phyloP scores from a whole-genome alignment of 2,329 filamentous ascomycete species.

The Microdochium bolleyi region DNA sequence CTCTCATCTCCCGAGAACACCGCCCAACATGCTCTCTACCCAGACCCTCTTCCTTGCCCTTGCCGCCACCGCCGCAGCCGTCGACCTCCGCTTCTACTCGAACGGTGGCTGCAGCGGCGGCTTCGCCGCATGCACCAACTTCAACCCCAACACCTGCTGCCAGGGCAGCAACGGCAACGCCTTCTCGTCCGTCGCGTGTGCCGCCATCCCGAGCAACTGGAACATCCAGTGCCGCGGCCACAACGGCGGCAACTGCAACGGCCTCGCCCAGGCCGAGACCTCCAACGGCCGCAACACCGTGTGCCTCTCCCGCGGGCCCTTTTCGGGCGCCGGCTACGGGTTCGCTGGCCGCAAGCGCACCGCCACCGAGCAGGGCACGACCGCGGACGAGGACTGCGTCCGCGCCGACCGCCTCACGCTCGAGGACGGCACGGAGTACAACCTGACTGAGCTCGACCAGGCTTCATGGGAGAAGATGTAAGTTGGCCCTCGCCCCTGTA shows the following conservation, averaged over 20 bases:
- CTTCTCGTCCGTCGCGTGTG: not conserved
- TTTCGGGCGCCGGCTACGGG: conserved; percentile 1
- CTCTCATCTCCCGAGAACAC: not conserved
- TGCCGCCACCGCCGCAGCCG: not conserved
- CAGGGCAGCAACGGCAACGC: not conserved
- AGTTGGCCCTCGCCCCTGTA: not conserved
- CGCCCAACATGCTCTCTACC: not conserved
- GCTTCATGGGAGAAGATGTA: not conserved
- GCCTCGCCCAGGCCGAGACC: not conserved
- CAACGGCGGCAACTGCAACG: conserved; percentile 1
- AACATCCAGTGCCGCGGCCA: not conserved
- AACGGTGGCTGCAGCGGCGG: not conserved
- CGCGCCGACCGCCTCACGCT: not conserved
- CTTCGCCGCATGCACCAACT: not conserved
- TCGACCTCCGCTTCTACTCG: not conserved
- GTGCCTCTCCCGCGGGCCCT: not conserved
- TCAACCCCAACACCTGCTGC: conserved; percentile 1
- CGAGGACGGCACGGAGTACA: not conserved
- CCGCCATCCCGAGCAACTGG: conserved; percentile 1
- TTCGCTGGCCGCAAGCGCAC: not conserved
- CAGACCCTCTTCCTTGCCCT: conserved; percentile 1
- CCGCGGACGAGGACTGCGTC: conserved; percentile 1
- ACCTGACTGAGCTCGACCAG: not conserved
- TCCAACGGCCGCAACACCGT: not conserved
- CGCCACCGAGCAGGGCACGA: not conserved